Percentiles rank a stretch among this genome's conserved stretches.
Evolutionary conservation across 371 early-diverging fungal genomes (phyloP).

Genomic region (Blakeslea trispora): DNA sequence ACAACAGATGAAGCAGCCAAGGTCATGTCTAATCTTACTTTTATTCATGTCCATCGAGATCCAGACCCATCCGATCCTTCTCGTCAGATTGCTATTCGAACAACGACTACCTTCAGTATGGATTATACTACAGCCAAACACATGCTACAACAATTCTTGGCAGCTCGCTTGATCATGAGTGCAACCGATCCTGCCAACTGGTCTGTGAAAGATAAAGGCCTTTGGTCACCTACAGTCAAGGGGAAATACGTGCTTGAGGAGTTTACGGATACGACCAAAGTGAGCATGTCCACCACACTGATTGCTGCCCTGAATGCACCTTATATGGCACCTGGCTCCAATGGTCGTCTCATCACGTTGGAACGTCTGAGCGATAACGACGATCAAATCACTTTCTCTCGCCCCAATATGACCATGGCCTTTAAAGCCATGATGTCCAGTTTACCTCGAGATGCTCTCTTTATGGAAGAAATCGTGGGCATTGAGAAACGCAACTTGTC

Average conservation of each 20-base stretch:
- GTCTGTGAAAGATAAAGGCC: conserved; percentile 48
- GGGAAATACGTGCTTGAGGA: conserved; percentile 59
- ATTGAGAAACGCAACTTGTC: conserved; percentile 26
- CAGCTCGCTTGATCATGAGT: conserved; percentile 52
- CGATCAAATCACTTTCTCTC: conserved; percentile 47
- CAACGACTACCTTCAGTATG: conserved; percentile 59
- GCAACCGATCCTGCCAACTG: conserved; percentile 52
- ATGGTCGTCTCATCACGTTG: conserved; percentile 22
- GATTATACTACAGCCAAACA: conserved; percentile 57
- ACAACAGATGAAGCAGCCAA: conserved; percentile 61
- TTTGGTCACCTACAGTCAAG: conserved; percentile 61
- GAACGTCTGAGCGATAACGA: conserved; percentile 40
- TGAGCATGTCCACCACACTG: conserved; percentile 25
- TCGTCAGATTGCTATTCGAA: conserved; percentile 39
- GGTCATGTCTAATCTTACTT: conserved; percentile 51
- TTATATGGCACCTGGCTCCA: conserved; percentile 9
- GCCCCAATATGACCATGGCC: conserved; percentile 52
- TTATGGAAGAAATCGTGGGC: conserved; percentile 48
- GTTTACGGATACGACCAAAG: conserved; percentile 43
- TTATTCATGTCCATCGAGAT: conserved; percentile 53
- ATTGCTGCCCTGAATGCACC: conserved; percentile 21
- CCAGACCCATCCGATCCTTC: conserved; percentile 56
- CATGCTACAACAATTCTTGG: conserved; percentile 60
- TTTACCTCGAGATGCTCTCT: conserved; percentile 36
- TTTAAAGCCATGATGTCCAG: conserved; percentile 62